Conservation (phyloP, 208 protist species). For the Lotmaria passim region DNA sequence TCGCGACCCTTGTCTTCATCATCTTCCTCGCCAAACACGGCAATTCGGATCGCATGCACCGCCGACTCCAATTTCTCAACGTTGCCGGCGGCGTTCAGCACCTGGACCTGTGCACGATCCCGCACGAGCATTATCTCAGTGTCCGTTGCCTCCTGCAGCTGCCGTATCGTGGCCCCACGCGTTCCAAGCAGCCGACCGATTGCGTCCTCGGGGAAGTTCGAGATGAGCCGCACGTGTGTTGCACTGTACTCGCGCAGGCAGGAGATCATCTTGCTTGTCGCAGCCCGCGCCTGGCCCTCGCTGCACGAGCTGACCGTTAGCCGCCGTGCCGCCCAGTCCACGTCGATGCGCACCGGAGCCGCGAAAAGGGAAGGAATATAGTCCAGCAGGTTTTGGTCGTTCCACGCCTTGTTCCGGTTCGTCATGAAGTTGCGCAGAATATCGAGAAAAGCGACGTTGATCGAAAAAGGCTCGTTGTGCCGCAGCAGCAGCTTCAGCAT, state of each 20-base stretch:
- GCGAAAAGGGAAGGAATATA: conserved; percentile 35
- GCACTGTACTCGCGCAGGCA: conserved; percentile 29
- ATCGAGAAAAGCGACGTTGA: conserved; percentile 37
- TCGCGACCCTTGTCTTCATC: conserved; percentile 23
- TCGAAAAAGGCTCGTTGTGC: conserved; percentile 28
- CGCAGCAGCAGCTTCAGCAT: conserved; percentile 54
- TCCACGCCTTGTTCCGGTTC: conserved; percentile 16
- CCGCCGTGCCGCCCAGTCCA: conserved; percentile 36
- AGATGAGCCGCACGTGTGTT: conserved; percentile 40
- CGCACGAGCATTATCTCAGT: conserved; percentile 48
- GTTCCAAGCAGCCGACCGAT: conserved; percentile 39
- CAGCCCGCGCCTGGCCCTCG: conserved; percentile 30
- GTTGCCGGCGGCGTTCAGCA: conserved; percentile 42
- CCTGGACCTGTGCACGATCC: conserved; percentile 42
- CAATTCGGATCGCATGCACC: conserved; percentile 24
- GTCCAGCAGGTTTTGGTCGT: conserved; percentile 25
- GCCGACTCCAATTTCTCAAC: conserved; percentile 39
- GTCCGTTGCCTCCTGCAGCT: conserved; percentile 40
- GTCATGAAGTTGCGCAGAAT: conserved; percentile 41
- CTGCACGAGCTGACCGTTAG: conserved; percentile 43
- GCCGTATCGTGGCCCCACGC: conserved; percentile 36
- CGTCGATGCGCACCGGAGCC: conserved; percentile 44
- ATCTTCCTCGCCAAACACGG: conserved; percentile 15
- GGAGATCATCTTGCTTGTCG: conserved; percentile 30
- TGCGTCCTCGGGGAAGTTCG: conserved; percentile 29